Evolutionary conservation across 345 rosid genomes (phyloP), one percentile per base, ranked within the genome.

Genomic region (Geranium rotundifolium): DNA sequence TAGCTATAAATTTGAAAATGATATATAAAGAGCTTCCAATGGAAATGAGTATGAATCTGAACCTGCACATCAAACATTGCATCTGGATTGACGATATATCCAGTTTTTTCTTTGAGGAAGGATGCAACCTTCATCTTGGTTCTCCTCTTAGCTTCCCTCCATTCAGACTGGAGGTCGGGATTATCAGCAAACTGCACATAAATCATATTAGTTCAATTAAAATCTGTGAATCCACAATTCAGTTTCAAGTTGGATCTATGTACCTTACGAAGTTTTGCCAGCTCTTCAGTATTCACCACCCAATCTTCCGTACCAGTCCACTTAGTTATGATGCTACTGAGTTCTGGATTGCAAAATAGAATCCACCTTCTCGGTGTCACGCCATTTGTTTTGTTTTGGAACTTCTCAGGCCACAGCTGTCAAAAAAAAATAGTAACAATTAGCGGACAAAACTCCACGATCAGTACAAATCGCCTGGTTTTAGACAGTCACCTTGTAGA

Each of bases 1-100:
- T 46, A 9, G 52, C 52, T 46, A 46, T 46, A 7, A 46, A 14
- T 14, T 46, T 46, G 52, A 46, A 12, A 0, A 12, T 46, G 52
- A 12, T 46, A 46, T 46, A 0, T 46, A 56, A 56, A 37, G 60
- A 39, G 31, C 19, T 4, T 18, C 57, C n/a, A 7, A 62, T 17
- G n/a, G 55, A 68, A 50, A 56, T 10, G 13, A 54, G 39, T 34
- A 17, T 62, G 16, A 17, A 60, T 20, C 56, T 41, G 60, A 46
- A 80, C 86, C 82, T 82, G 87, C 15, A 77, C 85, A 69, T 85
- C 85, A 64, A 85, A 80, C 90, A 85, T 82, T 62, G 85, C 82
- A 65, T 79, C 79, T 0, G 85, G 82, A 58, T 64, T 80, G 65
- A 85, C 83, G 37, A 63, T 37, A 29, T 79, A 85, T 54, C 87